Conservation (phyloP, 352 stramenopile species). For the Lagenidium giganteum region DNA sequence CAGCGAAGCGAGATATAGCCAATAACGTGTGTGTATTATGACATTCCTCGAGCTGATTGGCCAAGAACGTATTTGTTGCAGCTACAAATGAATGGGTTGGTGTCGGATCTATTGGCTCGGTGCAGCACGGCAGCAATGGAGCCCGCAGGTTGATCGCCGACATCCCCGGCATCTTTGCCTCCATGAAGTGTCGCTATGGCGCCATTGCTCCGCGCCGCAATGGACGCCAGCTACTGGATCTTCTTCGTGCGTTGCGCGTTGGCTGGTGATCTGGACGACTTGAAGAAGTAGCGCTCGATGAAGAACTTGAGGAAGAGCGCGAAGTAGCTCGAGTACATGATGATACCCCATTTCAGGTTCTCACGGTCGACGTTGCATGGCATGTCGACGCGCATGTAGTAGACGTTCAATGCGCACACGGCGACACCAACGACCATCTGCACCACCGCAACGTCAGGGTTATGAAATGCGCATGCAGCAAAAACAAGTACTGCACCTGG, state of each 20-base stretch:
- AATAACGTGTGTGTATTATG: too few relatives aligned
- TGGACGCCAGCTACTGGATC: slow-evolving; percentile 2
- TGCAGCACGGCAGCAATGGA: too few relatives aligned
- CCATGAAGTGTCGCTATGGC: too few relatives aligned
- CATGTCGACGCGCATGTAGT: slow-evolving; percentile 71
- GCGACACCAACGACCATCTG: slow-evolving; percentile 74
- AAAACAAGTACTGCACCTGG: slow-evolving; percentile 76
- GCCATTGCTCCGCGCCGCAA: too few relatives aligned
- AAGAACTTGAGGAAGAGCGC: slow-evolving; percentile 92
- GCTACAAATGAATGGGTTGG: too few relatives aligned
- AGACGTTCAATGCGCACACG: slow-evolving; percentile 64
- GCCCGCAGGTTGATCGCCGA: too few relatives aligned
- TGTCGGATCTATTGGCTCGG: too few relatives aligned
- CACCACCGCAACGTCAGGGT: slow-evolving; percentile 1
- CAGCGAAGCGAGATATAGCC: too few relatives aligned
- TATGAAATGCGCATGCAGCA: neutral
- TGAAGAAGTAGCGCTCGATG: slow-evolving; percentile 82
- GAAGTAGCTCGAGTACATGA: slow-evolving; percentile 95
- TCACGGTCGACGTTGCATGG: slow-evolving; percentile 73
- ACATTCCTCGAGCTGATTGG: too few relatives aligned
- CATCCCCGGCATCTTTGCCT: too few relatives aligned
- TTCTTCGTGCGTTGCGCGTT: slow-evolving; percentile 34
- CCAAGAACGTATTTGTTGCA: too few relatives aligned
- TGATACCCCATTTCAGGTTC: slow-evolving; percentile 86
- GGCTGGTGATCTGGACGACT: slow-evolving; percentile 4